Conservation (phyloP, 2,329 filamentous ascomycete species). For the Cryphonectria parasitica region DNA sequence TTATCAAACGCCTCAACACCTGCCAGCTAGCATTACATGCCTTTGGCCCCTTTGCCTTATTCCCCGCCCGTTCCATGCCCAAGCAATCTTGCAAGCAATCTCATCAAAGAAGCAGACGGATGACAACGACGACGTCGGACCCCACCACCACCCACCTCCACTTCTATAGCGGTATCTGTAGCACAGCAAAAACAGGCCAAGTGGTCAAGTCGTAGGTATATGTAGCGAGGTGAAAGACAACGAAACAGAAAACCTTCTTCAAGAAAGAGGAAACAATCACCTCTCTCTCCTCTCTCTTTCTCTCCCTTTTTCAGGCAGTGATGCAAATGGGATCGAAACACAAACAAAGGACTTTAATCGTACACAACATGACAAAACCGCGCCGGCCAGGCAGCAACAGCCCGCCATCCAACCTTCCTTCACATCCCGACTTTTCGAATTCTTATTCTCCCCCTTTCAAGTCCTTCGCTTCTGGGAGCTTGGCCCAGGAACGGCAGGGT, state of each 20-base stretch:
- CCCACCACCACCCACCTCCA: no score
- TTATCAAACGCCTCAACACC: conserved; percentile 12
- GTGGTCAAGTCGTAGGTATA: neutral
- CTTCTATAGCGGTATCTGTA: neutral
- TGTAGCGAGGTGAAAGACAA: neutral
- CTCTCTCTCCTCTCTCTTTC: neutral
- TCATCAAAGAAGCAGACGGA: conserved; percentile 3
- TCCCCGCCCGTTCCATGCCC: neutral
- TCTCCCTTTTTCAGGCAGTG: neutral
- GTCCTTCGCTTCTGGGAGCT: neutral
- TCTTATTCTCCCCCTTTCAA: neutral
- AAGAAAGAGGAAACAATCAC: neutral
- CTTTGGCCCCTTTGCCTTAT: neutral
- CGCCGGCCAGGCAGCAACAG: neutral
- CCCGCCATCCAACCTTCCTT: neutral
- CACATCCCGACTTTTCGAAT: no score
- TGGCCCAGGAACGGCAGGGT: conserved; percentile 3
- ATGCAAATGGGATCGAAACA: neutral
- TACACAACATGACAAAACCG: neutral
- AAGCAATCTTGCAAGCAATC: neutral
- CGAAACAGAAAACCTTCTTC: neutral
- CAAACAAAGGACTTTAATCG: neutral
- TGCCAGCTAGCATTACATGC: conserved; percentile 7
- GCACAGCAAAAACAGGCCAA: neutral
- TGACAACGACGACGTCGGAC: neutral